A percentile compares a stretch with the other conserved stretches of the same genome.
phyloP scores from a whole-genome alignment of 768 basidiomycete genomes.

The Russula sp. region DNA sequence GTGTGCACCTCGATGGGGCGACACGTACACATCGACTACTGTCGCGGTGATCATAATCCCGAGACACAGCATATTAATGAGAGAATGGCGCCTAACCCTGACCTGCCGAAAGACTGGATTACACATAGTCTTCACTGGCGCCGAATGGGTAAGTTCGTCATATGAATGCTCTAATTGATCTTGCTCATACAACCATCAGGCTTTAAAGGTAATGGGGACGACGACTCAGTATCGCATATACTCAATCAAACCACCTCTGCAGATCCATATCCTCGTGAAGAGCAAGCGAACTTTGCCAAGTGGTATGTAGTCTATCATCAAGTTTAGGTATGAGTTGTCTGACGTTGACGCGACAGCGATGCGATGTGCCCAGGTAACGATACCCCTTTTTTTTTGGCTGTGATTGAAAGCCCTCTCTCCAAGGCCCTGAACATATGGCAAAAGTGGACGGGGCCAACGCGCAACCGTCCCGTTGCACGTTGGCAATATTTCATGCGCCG shows the following conservation, averaged over 20 bases:
- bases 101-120: constrained; percentile 45
- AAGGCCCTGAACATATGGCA: constrained; percentile 46
- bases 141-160: constrained; percentile 39
- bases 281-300: constrained; percentile 45
- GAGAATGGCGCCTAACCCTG: constrained; percentile 40
- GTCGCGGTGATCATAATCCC: constrained; percentile 38
- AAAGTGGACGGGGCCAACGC: constrained; percentile 24
- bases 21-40: constrained; percentile 52
- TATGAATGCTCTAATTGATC: constrained; percentile 6
- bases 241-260: not conserved
- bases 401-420: not conserved
- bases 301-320: constrained; percentile 33
- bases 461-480: constrained; percentile 46
- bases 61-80: constrained; percentile 41
- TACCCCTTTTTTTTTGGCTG: too few species aligned
- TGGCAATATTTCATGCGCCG: constrained; percentile 46
- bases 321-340: not conserved
- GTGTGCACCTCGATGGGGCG: constrained; percentile 51
- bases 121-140: constrained; percentile 52
- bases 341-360: constrained; percentile 31
- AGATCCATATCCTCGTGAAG: constrained; percentile 56
- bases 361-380: constrained; percentile 41
- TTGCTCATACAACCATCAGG: constrained; percentile 28
- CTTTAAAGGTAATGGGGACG: constrained; percentile 40
- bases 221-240: not conserved